These are phyloP conservation scores for Alliaria petiolata DNA, from an alignment of 345 rosid genomes.

Conservation along the genomic window DNA sequence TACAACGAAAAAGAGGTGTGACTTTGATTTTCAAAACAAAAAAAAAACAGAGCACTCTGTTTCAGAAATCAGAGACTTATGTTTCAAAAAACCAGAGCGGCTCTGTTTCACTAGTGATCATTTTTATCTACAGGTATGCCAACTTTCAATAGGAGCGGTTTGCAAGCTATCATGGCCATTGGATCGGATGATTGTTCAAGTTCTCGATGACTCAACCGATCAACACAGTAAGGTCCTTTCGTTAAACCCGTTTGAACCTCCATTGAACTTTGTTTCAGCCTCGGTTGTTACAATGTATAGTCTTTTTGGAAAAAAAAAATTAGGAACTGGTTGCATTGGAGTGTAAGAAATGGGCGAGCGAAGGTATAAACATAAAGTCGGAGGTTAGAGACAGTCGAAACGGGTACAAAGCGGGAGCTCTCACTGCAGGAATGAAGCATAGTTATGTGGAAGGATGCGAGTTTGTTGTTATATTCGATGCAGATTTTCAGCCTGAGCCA, in stretches of 20 bases:
- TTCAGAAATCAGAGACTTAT: not conserved
- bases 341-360: slow-evolving; percentile 68
- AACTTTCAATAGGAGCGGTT: slow-evolving; percentile 81
- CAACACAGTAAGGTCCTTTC: slow-evolving; percentile 33
- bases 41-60: slow-evolving; percentile 7
- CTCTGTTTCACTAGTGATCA: not conserved
- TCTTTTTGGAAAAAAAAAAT: slow-evolving; percentile 1
- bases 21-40: not conserved
- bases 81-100: not conserved
- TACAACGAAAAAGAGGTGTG: slow-evolving; percentile 34
- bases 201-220: slow-evolving; percentile 87
- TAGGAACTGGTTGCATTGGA: slow-evolving; percentile 68
- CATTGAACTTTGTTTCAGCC: not conserved
- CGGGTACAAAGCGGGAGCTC: slow-evolving; percentile 82
- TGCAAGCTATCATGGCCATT: slow-evolving; percentile 88
- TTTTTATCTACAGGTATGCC: slow-evolving; percentile 50
- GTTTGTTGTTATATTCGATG: slow-evolving; percentile 78
- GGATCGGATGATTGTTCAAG: slow-evolving; percentile 79
- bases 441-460: slow-evolving; percentile 74
- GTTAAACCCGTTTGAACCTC: not conserved
- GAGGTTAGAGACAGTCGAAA: slow-evolving; percentile 65
- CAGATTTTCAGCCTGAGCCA: slow-evolving; percentile 85
- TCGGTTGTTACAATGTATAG: not conserved
- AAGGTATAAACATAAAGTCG: slow-evolving; percentile 65
- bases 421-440: slow-evolving; percentile 75